Percentiles rank a stretch among this genome's conserved stretches.
These are phyloP conservation scores for Chrysosporium keratinophilum DNA, from an alignment of 2,329 filamentous ascomycete species.

Conservation along the genomic window DNA sequence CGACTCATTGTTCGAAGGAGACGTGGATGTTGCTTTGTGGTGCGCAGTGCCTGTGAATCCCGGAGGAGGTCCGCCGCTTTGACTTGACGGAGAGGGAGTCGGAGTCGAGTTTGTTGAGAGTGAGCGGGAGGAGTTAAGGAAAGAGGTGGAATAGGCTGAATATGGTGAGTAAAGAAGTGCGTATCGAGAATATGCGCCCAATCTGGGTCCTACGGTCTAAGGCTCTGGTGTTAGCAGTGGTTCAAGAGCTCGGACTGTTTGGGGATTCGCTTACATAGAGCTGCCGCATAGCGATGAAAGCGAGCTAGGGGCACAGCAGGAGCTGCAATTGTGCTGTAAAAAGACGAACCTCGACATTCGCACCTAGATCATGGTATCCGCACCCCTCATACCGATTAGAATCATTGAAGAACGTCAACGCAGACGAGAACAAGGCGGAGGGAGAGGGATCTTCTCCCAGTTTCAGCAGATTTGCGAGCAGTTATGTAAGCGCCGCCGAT, in stretches of 20 bases:
- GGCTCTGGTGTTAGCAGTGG: neutral
- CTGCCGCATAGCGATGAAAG: conserved; percentile 11
- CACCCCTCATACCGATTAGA: neutral
- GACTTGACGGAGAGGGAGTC: conserved; percentile 11
- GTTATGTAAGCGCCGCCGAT: neutral
- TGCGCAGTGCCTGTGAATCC: conserved; percentile 17
- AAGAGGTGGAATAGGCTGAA: conserved; percentile 14
- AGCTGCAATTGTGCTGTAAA: conserved; percentile 12
- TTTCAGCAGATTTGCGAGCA: neutral
- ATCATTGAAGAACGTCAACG: neutral
- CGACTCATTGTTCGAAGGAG: conserved; percentile 14
- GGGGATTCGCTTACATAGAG: conserved; percentile 12
- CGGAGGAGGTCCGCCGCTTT: conserved; percentile 11
- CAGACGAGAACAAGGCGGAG: neutral
- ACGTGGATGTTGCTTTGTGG: conserved; percentile 15
- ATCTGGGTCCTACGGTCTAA: conserved; percentile 11
- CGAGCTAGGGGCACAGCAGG: conserved; percentile 11
- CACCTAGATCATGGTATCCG: neutral
- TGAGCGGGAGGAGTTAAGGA: conserved; percentile 19
- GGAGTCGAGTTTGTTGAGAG: conserved; percentile 25
- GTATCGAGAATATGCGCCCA: conserved; percentile 20
- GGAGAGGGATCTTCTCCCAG: neutral
- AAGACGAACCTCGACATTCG: conserved; percentile 14
- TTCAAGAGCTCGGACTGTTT: neutral
- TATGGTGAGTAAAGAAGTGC: conserved; percentile 16